These are phyloP conservation scores for Podaxis rugospora DNA, from an alignment of 768 basidiomycete species.

Conservation along the genomic window DNA sequence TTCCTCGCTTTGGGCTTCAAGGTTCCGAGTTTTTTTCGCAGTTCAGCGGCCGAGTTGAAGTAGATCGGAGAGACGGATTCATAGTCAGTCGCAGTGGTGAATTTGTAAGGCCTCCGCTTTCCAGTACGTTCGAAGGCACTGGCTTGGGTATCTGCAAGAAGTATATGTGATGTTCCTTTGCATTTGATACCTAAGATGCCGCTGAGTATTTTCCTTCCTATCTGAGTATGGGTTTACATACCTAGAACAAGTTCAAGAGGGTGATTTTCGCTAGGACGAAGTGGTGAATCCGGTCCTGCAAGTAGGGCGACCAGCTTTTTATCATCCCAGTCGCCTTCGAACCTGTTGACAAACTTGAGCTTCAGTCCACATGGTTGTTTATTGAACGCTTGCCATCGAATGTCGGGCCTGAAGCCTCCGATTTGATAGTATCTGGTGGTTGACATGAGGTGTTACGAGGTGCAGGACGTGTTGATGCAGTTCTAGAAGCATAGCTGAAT, in stretches of 20 bases:
- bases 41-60: constrained; percentile 27
- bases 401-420: constrained; percentile 22
- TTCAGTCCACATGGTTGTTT: not conserved
- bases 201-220: not conserved
- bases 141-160: constrained; percentile 31
- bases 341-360: constrained; percentile 3
- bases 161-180: constrained; percentile 40
- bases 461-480: not conserved
- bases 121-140: constrained; percentile 16
- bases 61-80: constrained; percentile 46
- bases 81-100: constrained; percentile 23
- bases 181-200: constrained; percentile 34
- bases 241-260: constrained; percentile 42
- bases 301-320: constrained; percentile 28
- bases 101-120: constrained; percentile 1
- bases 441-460: not conserved
- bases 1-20: constrained; percentile 36
- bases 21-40: constrained; percentile 29
- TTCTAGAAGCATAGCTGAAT: no score
- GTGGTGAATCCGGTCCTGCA: constrained; percentile 21
- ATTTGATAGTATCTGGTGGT: constrained; percentile 21
- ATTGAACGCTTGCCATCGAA: constrained; percentile 18
- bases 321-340: constrained; percentile 27
- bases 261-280: constrained; percentile 20
- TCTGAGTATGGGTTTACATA: constrained; percentile 14